phyloP scores from a whole-genome alignment of 2,329 filamentous ascomycete species.

The Scytalidium sp. region DNA sequence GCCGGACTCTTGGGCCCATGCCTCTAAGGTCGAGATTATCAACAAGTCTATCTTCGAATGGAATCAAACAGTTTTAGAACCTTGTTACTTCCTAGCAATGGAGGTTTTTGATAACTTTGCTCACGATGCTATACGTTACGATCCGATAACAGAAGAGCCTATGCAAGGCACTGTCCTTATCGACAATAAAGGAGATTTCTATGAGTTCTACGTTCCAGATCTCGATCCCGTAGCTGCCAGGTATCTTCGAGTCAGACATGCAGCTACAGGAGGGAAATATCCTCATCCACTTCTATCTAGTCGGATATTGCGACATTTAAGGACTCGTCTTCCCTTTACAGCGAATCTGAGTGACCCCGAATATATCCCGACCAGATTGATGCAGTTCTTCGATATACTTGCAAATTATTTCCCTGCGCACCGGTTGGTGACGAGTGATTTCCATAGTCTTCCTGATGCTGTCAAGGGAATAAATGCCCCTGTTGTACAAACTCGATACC shows the following conservation, averaged over 20 bases:
- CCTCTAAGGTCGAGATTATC: constrained; percentile 86
- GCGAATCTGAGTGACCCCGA: constrained; percentile 79
- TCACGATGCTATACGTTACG: constrained; percentile 91
- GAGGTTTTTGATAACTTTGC: constrained; percentile 99
- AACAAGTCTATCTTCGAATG: constrained; percentile 96
- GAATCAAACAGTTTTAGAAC: constrained; percentile 80
- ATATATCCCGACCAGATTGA: constrained; percentile 89
- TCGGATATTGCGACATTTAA: constrained; percentile 58
- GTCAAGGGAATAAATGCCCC: constrained; percentile 85
- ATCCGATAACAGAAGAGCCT: constrained; percentile 74
- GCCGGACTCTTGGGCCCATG: constrained; percentile 70
- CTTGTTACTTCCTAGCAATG: constrained; percentile 96
- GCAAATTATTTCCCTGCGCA: constrained; percentile 87
- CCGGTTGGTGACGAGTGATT: constrained; percentile 85
- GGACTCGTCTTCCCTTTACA: constrained; percentile 64
- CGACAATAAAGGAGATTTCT: constrained; percentile 82
- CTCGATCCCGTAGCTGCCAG: constrained; percentile 81
- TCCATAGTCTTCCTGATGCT: constrained; percentile 80
- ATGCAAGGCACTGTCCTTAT: constrained; percentile 88
- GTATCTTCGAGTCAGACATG: constrained; percentile 81
- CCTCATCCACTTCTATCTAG: constrained; percentile 55
- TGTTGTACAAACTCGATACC: constrained; percentile 92
- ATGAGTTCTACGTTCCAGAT: constrained; percentile 82
- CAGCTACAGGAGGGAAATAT: constrained; percentile 64
- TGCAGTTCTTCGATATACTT: constrained; percentile 95